Evolutionary conservation across 1,284 basidiomycete species (phyloP).

Genomic region (Bjerkandera adusta): DNA sequence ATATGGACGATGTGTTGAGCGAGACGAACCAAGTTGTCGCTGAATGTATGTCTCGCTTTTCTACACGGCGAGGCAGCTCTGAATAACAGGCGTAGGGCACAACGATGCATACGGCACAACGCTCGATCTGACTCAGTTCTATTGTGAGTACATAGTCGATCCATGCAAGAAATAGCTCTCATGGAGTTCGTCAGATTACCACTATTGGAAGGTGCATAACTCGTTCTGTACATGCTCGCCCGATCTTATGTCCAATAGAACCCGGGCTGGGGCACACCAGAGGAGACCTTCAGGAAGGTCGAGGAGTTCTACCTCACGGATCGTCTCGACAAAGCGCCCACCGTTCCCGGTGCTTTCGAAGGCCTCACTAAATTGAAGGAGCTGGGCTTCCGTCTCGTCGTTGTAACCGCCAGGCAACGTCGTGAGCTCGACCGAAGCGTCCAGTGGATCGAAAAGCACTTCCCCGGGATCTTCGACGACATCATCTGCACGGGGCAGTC

Average conservation of each 20-base stretch:
- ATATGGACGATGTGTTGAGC: slow-evolving; percentile 77
- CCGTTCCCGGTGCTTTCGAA: slow-evolving; percentile 66
- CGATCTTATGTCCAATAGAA: slow-evolving; percentile 21
- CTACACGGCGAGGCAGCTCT: background rate
- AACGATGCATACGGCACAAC: slow-evolving; percentile 60
- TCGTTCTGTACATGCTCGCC: background rate
- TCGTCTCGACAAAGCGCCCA: slow-evolving; percentile 49
- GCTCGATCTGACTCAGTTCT: slow-evolving; percentile 54
- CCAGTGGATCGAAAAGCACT: slow-evolving; percentile 65
- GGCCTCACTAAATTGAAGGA: slow-evolving; percentile 53
- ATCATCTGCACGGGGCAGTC: slow-evolving; percentile 80
- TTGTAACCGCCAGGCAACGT: slow-evolving; percentile 72
- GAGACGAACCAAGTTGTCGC: slow-evolving; percentile 67
- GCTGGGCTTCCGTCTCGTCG: slow-evolving; percentile 66
- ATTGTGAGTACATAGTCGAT: slow-evolving; percentile 46
- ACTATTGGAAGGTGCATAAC: slow-evolving; percentile 62
- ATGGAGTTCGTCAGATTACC: slow-evolving; percentile 41
- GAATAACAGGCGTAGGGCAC: slow-evolving; percentile 50
- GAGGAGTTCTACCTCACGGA: slow-evolving; percentile 56
- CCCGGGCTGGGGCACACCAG: slow-evolving; percentile 62
- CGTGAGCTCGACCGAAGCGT: slow-evolving; percentile 59
- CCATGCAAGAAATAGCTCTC: background rate
- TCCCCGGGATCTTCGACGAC: slow-evolving; percentile 67
- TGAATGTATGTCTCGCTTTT: slow-evolving; percentile 46
- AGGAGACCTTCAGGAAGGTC: slow-evolving; percentile 60